phyloP scores from a whole-genome alignment of 164 flowering plant genomes.

The Tetrastigma voinierianum region DNA sequence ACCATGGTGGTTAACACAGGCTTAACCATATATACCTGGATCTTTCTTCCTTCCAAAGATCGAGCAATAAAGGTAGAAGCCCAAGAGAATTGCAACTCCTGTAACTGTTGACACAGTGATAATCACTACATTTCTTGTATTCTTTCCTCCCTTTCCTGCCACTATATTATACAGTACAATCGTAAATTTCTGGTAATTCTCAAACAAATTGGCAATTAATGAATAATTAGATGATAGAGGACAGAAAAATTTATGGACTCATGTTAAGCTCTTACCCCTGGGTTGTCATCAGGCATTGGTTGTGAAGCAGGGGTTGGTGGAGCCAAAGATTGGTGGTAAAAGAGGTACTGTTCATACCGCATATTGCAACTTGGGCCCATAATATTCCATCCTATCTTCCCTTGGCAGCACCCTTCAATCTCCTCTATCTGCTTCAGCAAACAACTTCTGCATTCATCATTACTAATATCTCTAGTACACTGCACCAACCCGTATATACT shows the following conservation, averaged over 20 bases:
- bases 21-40: conserved; percentile 5
- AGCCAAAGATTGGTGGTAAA: conserved; percentile 3
- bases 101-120: neutral
- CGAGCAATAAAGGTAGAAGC: neutral
- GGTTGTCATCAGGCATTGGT: neutral
- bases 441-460: conserved; percentile 9
- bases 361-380: conserved; percentile 14
- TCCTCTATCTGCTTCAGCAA: neutral
- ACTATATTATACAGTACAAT: neutral
- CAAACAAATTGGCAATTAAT: neutral
- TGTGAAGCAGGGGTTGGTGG: conserved; percentile 1
- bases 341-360: conserved; percentile 6
- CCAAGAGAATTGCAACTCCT: conserved; percentile 8
- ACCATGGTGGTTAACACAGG: neutral
- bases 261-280: no score
- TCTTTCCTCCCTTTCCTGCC: conserved; percentile 9
- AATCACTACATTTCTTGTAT: conserved; percentile 1
- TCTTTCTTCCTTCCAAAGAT: neutral
- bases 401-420: neutral
- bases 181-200: neutral
- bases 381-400: conserved; percentile 8
- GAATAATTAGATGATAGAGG: neutral
- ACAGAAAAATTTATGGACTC: no score
- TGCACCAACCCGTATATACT: conserved; percentile 15
- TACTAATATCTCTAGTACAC: conserved; percentile 20